Base-by-base conservation (phyloP, 2,329 filamentous ascomycete species). In the Microcyclosporella mali region DNA sequence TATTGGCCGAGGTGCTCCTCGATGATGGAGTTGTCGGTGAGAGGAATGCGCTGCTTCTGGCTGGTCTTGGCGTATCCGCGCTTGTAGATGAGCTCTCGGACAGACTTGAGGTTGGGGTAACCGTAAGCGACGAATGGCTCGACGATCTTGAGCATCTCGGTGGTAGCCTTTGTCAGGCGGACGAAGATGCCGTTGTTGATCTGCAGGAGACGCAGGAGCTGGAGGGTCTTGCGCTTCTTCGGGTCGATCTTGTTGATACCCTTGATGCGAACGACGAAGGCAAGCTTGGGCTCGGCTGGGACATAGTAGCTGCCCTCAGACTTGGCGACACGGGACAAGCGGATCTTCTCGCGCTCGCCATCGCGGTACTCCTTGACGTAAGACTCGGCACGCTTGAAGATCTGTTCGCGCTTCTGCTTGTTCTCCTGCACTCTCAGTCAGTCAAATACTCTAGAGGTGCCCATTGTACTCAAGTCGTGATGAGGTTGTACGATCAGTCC, bases 221-320 rank as follows among this genome's bases (percentile, higher is more conserved):
- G 92, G 64, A 98, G 83, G 68, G 95, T 97, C 84, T 98, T 98
- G 81, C 92, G 89, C 74, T 94, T 94, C 86, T 98, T 97, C 64
- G 92, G 92, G 70, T 94, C 83, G 66, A 98, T 97, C 86, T 98
- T 98, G 87, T 97, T 97, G 88, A 98, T 97, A 94, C 90, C 92
- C 88, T 98, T 98, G 81, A 98, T 98, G 72, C 92, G 90, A 73
- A 97, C 77, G 64, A 98, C 82, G 72, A 98, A 98, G 77, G 90
- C 88, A 66, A 98, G 79, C 77, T 95, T 95, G 69, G 86, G 75
- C 81, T 98, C 88, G 56, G 87, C 89, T 56, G 88, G 84, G 61
- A 98, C 85, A 74, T 94, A 92, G 81, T 90, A 92, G 69, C 81
- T 85, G 71, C 90, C 90, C 66, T 87, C 82, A 73, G 87, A 78